Percentiles rank a stretch among this genome's conserved stretches.
phyloP scores from a whole-genome alignment of 495 filamentous ascomycete species.

The Penicillium longicatenatum region DNA sequence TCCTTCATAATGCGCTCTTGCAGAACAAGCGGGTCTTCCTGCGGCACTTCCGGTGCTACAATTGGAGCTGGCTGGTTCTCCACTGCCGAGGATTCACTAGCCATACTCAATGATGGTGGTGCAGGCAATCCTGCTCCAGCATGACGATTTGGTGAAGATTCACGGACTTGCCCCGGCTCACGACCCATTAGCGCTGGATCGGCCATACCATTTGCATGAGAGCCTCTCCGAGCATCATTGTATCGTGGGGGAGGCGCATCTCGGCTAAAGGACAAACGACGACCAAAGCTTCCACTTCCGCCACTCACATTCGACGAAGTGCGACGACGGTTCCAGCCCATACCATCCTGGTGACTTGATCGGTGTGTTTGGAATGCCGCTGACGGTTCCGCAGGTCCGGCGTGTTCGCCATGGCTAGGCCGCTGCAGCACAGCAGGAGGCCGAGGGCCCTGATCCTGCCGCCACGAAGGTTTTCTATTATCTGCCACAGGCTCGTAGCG shows the following conservation, averaged over 20 bases:
- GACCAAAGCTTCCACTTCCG: constrained; percentile 71
- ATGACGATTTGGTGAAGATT: constrained; percentile 28
- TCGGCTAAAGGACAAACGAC: constrained; percentile 57
- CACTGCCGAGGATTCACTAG: constrained; percentile 45
- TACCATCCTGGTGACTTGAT: constrained; percentile 64
- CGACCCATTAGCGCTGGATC: constrained; percentile 34
- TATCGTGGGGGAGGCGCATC: constrained; percentile 47
- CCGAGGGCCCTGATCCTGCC: constrained; percentile 65
- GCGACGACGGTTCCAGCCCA: constrained; percentile 73
- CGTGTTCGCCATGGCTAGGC: constrained; percentile 54
- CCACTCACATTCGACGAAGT: constrained; percentile 96
- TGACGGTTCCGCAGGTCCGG: constrained; percentile 84
- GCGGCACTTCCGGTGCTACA: constrained; percentile 33
- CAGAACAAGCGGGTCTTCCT: constrained; percentile 61
- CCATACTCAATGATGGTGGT: constrained; percentile 49
- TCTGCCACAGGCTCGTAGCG: constrained; percentile 89
- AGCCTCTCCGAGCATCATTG: constrained; percentile 49
- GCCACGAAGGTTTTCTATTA: constrained; percentile 65
- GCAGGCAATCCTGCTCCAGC: constrained; percentile 44
- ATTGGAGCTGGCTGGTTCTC: constrained; percentile 26
- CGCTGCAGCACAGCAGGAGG: constrained; percentile 83
- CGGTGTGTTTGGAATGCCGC: constrained; percentile 86
- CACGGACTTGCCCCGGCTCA: constrained; percentile 29
- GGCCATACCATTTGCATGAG: constrained; percentile 44
- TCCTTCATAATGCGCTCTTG: constrained; percentile 89